Evolutionary conservation across 495 filamentous ascomycete genomes (phyloP).

Genomic region (Aspergillus incahuasiensis): DNA sequence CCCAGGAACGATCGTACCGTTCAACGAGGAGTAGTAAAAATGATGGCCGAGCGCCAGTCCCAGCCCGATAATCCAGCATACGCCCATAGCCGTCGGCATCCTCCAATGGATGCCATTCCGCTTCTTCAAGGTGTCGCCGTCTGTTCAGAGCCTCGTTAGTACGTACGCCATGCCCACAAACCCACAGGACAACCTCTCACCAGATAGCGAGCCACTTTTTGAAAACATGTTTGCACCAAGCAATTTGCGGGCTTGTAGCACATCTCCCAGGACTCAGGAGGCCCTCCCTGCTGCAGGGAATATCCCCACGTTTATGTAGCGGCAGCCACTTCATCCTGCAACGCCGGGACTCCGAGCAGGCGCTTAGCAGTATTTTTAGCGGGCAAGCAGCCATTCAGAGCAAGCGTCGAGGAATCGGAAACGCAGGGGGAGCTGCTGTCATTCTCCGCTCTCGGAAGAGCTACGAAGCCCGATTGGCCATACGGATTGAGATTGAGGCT

Average conservation of each 20-base stretch:
- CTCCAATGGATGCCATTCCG: constrained; percentile 5
- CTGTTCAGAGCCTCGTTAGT: neutral
- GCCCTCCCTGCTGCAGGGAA: neutral
- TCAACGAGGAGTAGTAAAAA: constrained; percentile 8
- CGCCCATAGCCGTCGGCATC: constrained; percentile 2
- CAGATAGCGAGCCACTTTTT: neutral
- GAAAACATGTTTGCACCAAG: neutral
- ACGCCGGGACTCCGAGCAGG: neutral
- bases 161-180: neutral
- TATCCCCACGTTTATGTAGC: neutral
- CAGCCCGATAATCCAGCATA: neutral
- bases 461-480: neutral
- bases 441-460: neutral
- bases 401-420: neutral
- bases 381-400: neutral
- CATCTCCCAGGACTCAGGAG: neutral
- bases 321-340: neutral
- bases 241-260: neutral
- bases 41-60: constrained; percentile 4
- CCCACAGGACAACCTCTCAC: neutral
- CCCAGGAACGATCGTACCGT: neutral
- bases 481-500: neutral
- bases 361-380: neutral
- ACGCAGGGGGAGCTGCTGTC: neutral
- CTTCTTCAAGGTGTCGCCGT: neutral